Evolutionary conservation across 768 basidiomycete species (phyloP).

Genomic region (Crepidotus variabilis): DNA sequence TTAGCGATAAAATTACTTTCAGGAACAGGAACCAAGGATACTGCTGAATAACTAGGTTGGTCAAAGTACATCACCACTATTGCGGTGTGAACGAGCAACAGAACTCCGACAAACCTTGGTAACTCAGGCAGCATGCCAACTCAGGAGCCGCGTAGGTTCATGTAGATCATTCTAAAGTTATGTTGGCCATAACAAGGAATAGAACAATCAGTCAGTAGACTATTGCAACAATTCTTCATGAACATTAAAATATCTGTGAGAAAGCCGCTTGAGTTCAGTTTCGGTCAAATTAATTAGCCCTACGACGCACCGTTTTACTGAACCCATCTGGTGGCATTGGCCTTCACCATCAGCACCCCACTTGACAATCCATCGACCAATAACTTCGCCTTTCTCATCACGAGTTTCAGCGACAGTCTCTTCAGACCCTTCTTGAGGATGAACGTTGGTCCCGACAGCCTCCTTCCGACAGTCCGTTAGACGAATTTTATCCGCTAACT

Average conservation of each 20-base stretch:
- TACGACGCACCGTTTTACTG: slow-evolving; percentile 56
- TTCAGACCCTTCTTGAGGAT: slow-evolving; percentile 43
- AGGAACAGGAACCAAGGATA: too few species aligned
- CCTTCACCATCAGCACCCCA: slow-evolving; percentile 70
- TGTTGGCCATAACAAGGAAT: neutral
- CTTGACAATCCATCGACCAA: slow-evolving; percentile 76
- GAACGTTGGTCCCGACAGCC: slow-evolving; percentile 23
- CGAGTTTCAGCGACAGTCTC: slow-evolving; percentile 81
- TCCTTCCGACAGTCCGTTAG: slow-evolving; percentile 37
- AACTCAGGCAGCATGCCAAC: neutral
- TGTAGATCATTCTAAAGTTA: neutral
- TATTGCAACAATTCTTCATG: slow-evolving; percentile 26
- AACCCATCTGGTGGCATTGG: slow-evolving; percentile 58
- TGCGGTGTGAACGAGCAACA: neutral
- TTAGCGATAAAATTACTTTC: too few species aligned
- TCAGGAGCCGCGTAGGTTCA: neutral
- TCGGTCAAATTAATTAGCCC: neutral
- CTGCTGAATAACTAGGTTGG: neutral
- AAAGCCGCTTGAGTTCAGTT: neutral
- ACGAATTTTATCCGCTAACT: slow-evolving; percentile 54
- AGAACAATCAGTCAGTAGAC: neutral
- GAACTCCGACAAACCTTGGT: neutral
- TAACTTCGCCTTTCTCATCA: slow-evolving; percentile 50
- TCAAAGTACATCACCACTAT: neutral
- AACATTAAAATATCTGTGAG: slow-evolving; percentile 26